phyloP scores from a whole-genome alignment of 108 stramenopile species.

The Phaeodactylum tricornutum region DNA sequence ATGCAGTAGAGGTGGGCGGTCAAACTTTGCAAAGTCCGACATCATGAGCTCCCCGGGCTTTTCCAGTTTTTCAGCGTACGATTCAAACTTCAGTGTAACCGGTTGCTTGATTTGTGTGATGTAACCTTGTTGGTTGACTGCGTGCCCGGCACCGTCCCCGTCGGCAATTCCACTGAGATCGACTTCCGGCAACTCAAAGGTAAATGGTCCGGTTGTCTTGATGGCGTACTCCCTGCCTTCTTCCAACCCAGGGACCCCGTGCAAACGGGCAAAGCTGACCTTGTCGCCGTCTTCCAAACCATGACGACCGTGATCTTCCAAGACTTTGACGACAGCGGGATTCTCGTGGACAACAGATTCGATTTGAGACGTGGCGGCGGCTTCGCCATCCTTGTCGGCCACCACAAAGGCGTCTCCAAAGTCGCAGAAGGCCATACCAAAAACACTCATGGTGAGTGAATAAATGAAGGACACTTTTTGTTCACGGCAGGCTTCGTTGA shows the following conservation, averaged over 20 bases:
- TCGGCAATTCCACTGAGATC: conserved; percentile 27
- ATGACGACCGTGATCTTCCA: conserved; percentile 96
- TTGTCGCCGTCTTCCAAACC: conserved; percentile 91
- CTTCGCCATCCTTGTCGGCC: conserved; percentile 88
- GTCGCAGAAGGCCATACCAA: conserved; percentile 92
- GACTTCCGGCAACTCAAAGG: conserved; percentile 78
- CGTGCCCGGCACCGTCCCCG: conserved; percentile 1
- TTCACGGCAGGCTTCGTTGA: conserved; percentile 71
- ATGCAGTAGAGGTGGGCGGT: conserved; percentile 85
- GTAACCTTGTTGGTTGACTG: conserved; percentile 66
- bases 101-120: conserved; percentile 93
- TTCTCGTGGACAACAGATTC: conserved; percentile 72
- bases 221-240: conserved; percentile 55
- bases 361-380: conserved; percentile 80
- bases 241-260: conserved; percentile 67
- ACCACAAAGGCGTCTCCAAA: conserved; percentile 88
- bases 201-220: conserved; percentile 85
- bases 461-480: conserved; percentile 66
- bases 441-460: conserved; percentile 70
- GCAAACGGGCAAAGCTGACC: conserved; percentile 82
- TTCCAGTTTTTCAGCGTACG: conserved; percentile 64
- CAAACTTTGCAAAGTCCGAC: conserved; percentile 98
- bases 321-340: conserved; percentile 83
- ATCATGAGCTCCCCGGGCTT: conserved; percentile 85
- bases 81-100: conserved; percentile 71